Evolutionary conservation across 1,139 yeast genomes (phyloP), one percentile per base, ranked within the genome.

Genomic region (Blastobotrys niveus): DNA sequence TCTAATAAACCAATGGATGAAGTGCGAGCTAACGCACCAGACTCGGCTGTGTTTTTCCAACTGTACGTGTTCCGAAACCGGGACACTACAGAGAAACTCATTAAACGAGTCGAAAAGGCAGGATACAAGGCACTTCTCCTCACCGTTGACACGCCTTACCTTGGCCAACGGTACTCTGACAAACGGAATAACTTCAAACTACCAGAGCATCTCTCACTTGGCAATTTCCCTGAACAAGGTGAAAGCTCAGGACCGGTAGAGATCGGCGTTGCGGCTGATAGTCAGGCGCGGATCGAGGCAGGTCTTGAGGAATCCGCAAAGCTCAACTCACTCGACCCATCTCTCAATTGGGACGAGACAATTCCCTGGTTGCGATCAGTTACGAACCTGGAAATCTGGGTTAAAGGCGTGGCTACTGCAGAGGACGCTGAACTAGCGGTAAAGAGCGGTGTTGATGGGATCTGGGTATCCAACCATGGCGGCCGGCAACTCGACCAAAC

Each of bases 401-500:
- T 59, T 34, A 80, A 80, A 59, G 86, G 86, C 7, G 72, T 80
- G 12, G 74, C 77, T 50, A 67, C 78, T 3, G 75, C 76, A 19
- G 82, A 78, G 47, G 86, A 80, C 54, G 76, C 81, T n/a, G 62
- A 77, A 38, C 63, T 64, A 43, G 82, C 81, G 24, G 72, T 78
- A 8, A 72, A 74, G 47, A 63, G 74, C 42, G 82, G 82, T 0
- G 72, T 77, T 4, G 79, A 75, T 42, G 86, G 84, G 7, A 74
- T 79, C 45, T 74, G 80, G 46, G 68, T 80, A 20, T 79, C 85
- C 14, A 80, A 80, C 58, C 87, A 80, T 55, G 87, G 87, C 22
- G 87, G 87, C 17, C 65, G 87, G 44, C 87, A 80, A 59, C 68
- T 80, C 44, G 87, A 80, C 52, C 76, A 72, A 47, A 71, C 81